phyloP scores from a whole-genome alignment of 2,329 filamentous ascomycete genomes.

The Penicillium sp. region DNA sequence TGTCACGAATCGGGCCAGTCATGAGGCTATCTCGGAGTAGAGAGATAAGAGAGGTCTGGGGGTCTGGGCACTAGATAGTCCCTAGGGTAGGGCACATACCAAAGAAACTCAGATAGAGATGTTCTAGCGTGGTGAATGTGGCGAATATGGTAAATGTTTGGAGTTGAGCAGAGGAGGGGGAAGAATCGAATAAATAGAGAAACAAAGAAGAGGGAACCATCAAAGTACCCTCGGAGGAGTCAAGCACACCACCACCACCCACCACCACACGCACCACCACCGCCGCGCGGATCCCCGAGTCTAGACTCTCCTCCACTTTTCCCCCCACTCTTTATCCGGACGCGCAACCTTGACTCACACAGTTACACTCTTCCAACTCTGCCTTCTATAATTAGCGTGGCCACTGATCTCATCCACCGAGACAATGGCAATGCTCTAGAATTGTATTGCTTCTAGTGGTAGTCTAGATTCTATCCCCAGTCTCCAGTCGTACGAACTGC shows the following conservation, averaged over 20 bases:
- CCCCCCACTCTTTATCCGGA: background rate
- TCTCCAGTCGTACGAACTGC: no score
- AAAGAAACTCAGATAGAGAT: slow-evolving; percentile 3
- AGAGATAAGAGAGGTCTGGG: background rate
- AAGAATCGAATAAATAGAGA: background rate
- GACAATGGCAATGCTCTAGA: no score
- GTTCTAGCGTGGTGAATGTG: background rate
- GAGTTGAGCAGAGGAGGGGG: background rate
- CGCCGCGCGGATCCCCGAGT: background rate
- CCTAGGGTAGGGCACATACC: no score
- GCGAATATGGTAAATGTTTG: background rate
- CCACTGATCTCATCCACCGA: no score
- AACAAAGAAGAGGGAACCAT: background rate
- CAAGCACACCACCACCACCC: no score
- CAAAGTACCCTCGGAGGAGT: background rate
- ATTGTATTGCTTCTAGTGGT: no score
- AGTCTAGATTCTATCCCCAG: no score
- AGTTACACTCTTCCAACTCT: no score
- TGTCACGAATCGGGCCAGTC: background rate
- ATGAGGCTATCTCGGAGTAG: background rate
- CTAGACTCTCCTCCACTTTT: background rate
- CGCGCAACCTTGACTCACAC: slow-evolving; percentile 3
- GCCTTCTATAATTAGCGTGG: no score
- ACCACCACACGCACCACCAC: no score
- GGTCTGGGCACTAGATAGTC: no score